Percentiles rank a stretch among this genome's conserved stretches.
phyloP scores from a whole-genome alignment of 1,284 basidiomycete genomes.

The Microbotryum intermedium region DNA sequence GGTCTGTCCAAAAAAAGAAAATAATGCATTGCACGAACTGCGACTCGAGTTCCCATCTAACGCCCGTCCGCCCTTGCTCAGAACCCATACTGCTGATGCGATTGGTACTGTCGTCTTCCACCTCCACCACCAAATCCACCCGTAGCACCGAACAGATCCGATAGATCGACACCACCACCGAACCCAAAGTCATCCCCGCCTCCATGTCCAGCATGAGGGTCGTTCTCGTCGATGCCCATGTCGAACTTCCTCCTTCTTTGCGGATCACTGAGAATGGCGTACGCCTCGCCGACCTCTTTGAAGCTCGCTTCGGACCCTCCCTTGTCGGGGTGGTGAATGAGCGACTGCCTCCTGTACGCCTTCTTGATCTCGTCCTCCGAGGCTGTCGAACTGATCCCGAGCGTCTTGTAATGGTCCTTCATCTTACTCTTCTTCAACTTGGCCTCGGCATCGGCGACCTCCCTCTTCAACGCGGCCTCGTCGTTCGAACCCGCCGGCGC shows the following conservation, averaged over 20 bases:
- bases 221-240: constrained; percentile 30
- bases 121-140: not conserved
- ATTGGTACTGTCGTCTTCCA: no score
- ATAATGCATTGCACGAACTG: no score
- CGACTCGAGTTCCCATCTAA: no score
- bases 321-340: constrained; percentile 69
- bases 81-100: no score
- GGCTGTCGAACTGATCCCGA: constrained; percentile 37
- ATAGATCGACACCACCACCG: constrained; percentile 6
- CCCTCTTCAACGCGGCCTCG: constrained; percentile 52
- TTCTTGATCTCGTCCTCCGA: constrained; percentile 66
- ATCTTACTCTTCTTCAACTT: constrained; percentile 71
- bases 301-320: constrained; percentile 56
- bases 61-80: no score
- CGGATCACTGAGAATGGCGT: constrained; percentile 65
- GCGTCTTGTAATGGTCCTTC: constrained; percentile 44
- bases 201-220: constrained; percentile 7
- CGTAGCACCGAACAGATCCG: not conserved
- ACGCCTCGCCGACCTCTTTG: constrained; percentile 62
- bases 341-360: constrained; percentile 50
- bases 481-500: constrained; percentile 51
- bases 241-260: constrained; percentile 51
- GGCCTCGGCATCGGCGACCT: constrained; percentile 66
- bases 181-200: constrained; percentile 2
- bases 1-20: no score